Percentiles rank a stretch among this genome's conserved stretches.
These are phyloP conservation scores for Xylaria bambusicola DNA, from an alignment of 495 filamentous ascomycete genomes.

Conservation along the genomic window DNA sequence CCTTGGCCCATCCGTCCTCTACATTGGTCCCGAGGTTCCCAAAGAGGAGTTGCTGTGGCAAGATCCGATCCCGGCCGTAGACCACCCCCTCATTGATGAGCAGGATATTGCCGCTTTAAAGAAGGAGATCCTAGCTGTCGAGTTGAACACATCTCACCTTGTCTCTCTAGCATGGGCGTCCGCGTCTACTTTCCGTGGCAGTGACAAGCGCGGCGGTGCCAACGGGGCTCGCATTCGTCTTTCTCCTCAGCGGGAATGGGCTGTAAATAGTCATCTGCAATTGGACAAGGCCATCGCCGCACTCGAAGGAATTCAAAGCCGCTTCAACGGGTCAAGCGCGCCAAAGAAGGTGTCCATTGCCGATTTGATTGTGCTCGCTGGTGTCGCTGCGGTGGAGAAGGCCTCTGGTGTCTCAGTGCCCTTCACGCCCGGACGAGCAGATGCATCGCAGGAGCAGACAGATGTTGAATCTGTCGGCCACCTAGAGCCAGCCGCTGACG, in stretches of 20 bases:
- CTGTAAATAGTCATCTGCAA: conserved; percentile 65
- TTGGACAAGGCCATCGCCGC: conserved; percentile 57
- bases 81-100: conserved; percentile 58
- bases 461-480: conserved; percentile 61
- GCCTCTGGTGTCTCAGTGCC: conserved; percentile 54
- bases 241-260: conserved; percentile 66
- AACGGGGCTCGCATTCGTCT: conserved; percentile 74
- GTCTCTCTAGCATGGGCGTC: conserved; percentile 68
- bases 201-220: conserved; percentile 76
- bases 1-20: conserved; percentile 66
- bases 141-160: conserved; percentile 56
- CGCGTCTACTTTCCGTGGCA: conserved; percentile 70
- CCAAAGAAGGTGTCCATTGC: conserved; percentile 71
- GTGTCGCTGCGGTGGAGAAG: conserved; percentile 69
- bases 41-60: conserved; percentile 64
- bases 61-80: conserved; percentile 59
- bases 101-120: conserved; percentile 63
- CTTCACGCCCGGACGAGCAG: conserved; percentile 50
- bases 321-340: conserved; percentile 56
- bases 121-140: conserved; percentile 61
- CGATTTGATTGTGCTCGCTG: conserved; percentile 70
- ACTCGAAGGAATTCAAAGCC: conserved; percentile 61
- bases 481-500: conserved; percentile 64
- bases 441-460: conserved; percentile 63
- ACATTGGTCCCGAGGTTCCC: conserved; percentile 69